These are phyloP conservation scores for Mycena crocata DNA, from an alignment of 768 basidiomycete species.

Conservation along the genomic window DNA sequence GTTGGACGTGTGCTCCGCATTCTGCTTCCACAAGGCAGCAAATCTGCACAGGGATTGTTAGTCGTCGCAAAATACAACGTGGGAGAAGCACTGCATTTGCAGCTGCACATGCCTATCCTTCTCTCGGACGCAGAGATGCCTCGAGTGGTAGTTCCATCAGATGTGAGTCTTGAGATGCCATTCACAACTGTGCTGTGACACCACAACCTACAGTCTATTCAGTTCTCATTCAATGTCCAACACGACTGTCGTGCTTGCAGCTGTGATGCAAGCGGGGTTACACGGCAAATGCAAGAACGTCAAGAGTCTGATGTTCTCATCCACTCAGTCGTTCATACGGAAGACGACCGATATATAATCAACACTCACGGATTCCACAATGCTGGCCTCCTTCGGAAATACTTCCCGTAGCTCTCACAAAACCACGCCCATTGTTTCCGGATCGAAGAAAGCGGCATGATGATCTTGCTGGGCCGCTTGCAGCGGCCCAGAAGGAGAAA, in stretches of 20 bases:
- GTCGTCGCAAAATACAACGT: conserved; percentile 9
- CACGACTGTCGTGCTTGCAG: conserved; percentile 32
- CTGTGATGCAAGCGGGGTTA: conserved; percentile 30
- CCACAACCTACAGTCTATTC: conserved; percentile 10
- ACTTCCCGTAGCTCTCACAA: conserved; percentile 8
- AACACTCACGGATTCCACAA: conserved; percentile 45
- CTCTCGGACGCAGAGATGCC: not conserved
- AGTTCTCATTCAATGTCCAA: conserved; percentile 32
- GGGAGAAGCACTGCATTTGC: conserved; percentile 10
- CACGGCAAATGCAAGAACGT: conserved; percentile 30
- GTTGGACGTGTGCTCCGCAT: not conserved
- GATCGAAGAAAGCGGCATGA: conserved; percentile 7
- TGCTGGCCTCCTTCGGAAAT: conserved; percentile 28
- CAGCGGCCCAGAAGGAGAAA: not conserved
- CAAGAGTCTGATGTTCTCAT: conserved; percentile 16
- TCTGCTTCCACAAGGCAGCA: conserved; percentile 1
- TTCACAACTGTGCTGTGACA: not conserved
- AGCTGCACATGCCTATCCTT: conserved; percentile 7
- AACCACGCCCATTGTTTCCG: not conserved
- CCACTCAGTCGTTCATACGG: conserved; percentile 33
- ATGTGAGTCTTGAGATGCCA: not conserved
- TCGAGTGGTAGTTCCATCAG: not conserved
- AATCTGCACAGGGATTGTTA: conserved; percentile 2
- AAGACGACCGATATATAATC: conserved; percentile 37
- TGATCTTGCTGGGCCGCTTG: not conserved